Percentiles rank a stretch among this genome's conserved stretches.
These are phyloP conservation scores for Toxicodendron radicans DNA, from an alignment of 345 rosid genomes.

Conservation along the genomic window DNA sequence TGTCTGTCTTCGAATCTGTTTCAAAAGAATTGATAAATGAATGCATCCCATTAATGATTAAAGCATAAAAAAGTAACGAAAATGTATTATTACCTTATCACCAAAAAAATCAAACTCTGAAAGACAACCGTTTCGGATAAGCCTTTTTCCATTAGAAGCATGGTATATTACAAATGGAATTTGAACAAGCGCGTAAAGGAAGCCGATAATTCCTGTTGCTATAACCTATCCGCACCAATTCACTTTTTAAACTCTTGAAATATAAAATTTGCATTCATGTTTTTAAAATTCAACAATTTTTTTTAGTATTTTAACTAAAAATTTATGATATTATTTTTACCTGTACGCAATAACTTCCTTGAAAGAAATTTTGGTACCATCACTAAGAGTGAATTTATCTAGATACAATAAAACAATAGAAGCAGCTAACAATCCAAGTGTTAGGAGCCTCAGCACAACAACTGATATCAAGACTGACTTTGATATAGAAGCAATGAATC, in stretches of 20 bases:
- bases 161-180: conserved; percentile 20
- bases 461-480: neutral
- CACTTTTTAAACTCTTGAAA: neutral
- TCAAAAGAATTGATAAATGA: neutral
- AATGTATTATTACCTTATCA: conserved; percentile 16
- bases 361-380: neutral
- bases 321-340: neutral
- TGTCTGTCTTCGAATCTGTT: neutral
- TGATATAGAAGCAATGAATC: neutral
- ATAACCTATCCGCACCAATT: conserved; percentile 19
- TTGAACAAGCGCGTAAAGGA: conserved; percentile 15
- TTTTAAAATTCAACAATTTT: neutral
- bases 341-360: conserved; percentile 2
- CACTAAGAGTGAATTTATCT: conserved; percentile 2
- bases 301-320: neutral
- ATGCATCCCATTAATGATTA: no score
- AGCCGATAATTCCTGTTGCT: conserved; percentile 13
- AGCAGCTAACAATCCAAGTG: neutral
- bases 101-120: conserved; percentile 27
- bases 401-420: neutral
- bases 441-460: neutral
- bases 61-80: neutral
- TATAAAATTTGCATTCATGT: neutral
- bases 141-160: conserved; percentile 17
- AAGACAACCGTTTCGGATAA: conserved; percentile 3